phyloP scores from a whole-genome alignment of 78 protist genomes.

The Capsaspora owczarzaki region DNA sequence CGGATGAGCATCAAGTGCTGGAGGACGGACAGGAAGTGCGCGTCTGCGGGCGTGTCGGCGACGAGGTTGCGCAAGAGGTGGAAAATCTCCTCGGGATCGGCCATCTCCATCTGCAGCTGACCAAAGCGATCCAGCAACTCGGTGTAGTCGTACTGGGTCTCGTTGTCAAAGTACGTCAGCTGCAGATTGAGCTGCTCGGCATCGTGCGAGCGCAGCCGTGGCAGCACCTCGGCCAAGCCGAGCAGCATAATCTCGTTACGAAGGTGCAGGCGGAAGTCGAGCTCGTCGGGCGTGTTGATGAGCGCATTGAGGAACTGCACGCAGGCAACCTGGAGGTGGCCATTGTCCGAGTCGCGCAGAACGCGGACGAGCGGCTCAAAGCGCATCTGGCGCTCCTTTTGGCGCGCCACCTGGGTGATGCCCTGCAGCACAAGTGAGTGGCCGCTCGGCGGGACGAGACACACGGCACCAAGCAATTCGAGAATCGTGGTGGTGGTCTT shows the following conservation, averaged over 20 bases:
- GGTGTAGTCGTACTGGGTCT: neutral
- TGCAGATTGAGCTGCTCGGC: conserved; percentile 3
- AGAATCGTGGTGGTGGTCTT: neutral
- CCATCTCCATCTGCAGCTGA: neutral
- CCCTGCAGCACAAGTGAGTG: conserved; percentile 9
- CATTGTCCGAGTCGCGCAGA: neutral
- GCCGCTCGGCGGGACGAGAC: conserved; percentile 2
- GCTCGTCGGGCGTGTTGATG: neutral
- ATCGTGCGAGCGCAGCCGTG: neutral
- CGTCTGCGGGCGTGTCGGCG: neutral
- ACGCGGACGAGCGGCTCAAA: neutral
- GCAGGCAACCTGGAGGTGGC: neutral
- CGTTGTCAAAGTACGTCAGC: neutral
- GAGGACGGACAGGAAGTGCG: conserved; percentile 11
- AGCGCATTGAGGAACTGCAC: conserved; percentile 14
- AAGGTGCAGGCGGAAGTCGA: conserved; percentile 2
- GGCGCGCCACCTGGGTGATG: neutral
- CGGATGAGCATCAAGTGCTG: conserved; percentile 17
- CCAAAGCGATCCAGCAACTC: conserved; percentile 8
- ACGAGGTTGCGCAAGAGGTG: neutral
- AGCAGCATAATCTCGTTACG: neutral
- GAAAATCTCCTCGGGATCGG: conserved; percentile 11
- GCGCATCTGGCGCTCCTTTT: neutral
- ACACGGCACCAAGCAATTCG: conserved; percentile 3
- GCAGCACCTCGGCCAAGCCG: neutral